These are phyloP conservation scores for Emericellopsis cladophorae DNA, from an alignment of 2,329 filamentous ascomycete species.

Conservation along the genomic window DNA sequence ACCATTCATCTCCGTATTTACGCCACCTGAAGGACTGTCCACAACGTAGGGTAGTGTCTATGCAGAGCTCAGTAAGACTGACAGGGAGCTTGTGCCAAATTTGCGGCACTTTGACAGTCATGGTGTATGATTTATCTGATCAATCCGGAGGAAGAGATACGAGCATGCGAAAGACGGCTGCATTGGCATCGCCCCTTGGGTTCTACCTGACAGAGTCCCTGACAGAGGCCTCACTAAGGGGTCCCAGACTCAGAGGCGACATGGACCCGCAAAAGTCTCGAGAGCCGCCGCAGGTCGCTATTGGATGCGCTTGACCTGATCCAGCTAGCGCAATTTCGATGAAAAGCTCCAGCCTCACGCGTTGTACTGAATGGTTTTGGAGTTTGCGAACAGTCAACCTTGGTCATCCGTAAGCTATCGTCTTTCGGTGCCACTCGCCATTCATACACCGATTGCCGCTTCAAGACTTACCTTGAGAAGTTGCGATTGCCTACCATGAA, in stretches of 20 bases:
- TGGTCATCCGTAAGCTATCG: no score
- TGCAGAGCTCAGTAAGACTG: conserved; percentile 73
- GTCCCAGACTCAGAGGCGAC: background rate
- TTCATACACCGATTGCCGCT: conserved; percentile 42
- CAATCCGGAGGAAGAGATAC: no score
- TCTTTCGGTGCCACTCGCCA: no score
- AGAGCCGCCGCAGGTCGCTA: no score
- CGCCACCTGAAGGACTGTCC: conserved; percentile 97
- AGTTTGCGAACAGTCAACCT: conserved; percentile 28
- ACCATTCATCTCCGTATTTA: conserved; percentile 78
- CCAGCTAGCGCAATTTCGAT: conserved; percentile 12
- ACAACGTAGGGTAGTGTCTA: conserved; percentile 87
- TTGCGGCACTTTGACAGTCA: conserved; percentile 36
- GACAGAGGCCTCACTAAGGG: no score
- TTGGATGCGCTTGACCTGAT: conserved; percentile 11
- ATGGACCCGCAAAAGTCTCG: no score
- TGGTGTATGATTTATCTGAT: conserved; percentile 3
- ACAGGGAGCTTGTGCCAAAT: conserved; percentile 85
- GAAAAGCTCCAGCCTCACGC: conserved; percentile 33
- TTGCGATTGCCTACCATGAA: conserved; percentile 44
- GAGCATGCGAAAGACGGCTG: no score
- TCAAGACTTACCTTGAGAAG: conserved; percentile 16
- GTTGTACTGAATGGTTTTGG: conserved; percentile 3
- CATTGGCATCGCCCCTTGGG: no score
- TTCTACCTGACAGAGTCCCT: no score